Evolutionary conservation across 495 filamentous ascomycete genomes (phyloP).

Genomic region (Coniosporium apollinis): DNA sequence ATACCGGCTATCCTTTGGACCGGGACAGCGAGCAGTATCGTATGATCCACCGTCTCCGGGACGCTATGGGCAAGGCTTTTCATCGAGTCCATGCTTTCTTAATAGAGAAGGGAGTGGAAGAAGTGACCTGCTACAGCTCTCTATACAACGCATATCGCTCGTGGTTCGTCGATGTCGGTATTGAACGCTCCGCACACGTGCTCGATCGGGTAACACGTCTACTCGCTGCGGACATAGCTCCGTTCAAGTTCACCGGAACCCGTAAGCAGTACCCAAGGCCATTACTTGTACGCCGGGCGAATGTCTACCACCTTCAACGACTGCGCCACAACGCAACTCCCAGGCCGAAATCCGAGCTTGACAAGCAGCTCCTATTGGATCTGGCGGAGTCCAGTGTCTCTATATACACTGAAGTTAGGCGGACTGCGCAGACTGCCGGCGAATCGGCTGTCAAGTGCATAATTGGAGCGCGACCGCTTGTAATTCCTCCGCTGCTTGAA

Average conservation of each 20-base stretch:
- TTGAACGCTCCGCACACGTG: slow-evolving; percentile 86
- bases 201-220: slow-evolving; percentile 73
- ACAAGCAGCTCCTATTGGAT: slow-evolving; percentile 69
- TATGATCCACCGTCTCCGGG: slow-evolving; percentile 62
- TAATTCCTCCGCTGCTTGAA: slow-evolving; percentile 72
- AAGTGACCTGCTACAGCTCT: slow-evolving; percentile 85
- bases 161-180: slow-evolving; percentile 97
- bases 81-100: slow-evolving; percentile 77
- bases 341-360: slow-evolving; percentile 65
- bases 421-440: slow-evolving; percentile 78
- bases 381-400: slow-evolving; percentile 83
- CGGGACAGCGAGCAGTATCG: slow-evolving; percentile 46
- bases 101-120: slow-evolving; percentile 73
- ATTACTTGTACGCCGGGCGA: slow-evolving; percentile 71
- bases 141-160: slow-evolving; percentile 81
- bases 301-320: slow-evolving; percentile 87
- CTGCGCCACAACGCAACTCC: slow-evolving; percentile 83
- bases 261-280: slow-evolving; percentile 87
- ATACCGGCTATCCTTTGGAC: slow-evolving; percentile 66
- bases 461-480: slow-evolving; percentile 65
- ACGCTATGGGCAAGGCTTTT: slow-evolving; percentile 59
- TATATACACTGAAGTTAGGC: slow-evolving; percentile 86
- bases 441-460: slow-evolving; percentile 90
- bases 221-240: slow-evolving; percentile 65
- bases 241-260: slow-evolving; percentile 85